Base-by-base conservation (phyloP, 352 stramenopile species). In the Phytophthora fragariae region DNA sequence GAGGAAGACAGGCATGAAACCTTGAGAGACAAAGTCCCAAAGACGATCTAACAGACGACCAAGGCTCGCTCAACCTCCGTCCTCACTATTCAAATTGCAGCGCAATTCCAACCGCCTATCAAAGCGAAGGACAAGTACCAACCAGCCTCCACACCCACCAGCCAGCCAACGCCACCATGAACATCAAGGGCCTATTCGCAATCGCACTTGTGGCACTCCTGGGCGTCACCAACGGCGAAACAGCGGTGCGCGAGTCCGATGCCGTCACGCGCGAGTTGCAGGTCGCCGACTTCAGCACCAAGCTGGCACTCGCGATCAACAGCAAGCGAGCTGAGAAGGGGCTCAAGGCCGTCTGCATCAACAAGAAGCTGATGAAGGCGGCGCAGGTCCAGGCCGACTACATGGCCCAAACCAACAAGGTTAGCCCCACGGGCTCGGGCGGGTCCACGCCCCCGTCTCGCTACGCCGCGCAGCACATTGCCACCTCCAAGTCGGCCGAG, bases 271-370 rank as follows among this genome's bases (percentile, higher is more conserved):
- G 65, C 3, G 65, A 72, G 49, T 57, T 81, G 46, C 75, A 81
- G 44, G 69, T 72, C n/a, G 33, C 74, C 49, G 66, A 79, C 72
- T 82, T 84, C 57, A 70, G 68, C 52, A 63, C 65, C 37, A 74
- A 82, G 54, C 62, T 83, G 12, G 54, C 70, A 19, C 17, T 41
- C 37, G 65, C 72, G 3, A 65, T 82, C 39, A 82, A 81, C 63
- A 53, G 54, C 21, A 81, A 82, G 65, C 79, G 73, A 33, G 60
- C 76, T 3, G 68, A 76, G 21, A 74, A 75, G 31, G 79, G 76
- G 3, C 70, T 85, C 37, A 53, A 62, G 12, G 53, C 63, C 41
- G 69, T 83, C 47, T 85, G 78, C 50, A 72, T 84, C 58, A 84
- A 84, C 58, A 68, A 41, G 67, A 80, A 77, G 50, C 64, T 80